Conservation (phyloP, 306 rosid genomes). For the Cucumis cinereus region DNA sequence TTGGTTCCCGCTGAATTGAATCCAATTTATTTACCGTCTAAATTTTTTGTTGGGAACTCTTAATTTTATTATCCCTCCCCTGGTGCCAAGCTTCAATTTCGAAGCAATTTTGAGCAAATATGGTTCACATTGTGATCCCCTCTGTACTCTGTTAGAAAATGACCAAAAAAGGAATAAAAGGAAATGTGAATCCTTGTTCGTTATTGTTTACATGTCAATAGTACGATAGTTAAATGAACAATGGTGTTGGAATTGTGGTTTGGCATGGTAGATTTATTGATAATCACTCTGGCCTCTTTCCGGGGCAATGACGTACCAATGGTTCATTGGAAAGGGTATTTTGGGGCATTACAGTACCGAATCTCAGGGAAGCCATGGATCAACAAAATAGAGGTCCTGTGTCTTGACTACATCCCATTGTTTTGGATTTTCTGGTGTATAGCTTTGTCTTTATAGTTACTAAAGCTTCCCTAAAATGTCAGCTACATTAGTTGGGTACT, state of each 20-base stretch:
- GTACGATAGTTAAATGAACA: slow-evolving; percentile 60
- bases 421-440: slow-evolving; percentile 54
- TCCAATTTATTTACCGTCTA: slow-evolving; percentile 24
- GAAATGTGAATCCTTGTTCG: background rate
- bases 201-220: slow-evolving; percentile 47
- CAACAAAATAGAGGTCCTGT: slow-evolving; percentile 56
- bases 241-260: slow-evolving; percentile 30
- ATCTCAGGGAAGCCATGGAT: slow-evolving; percentile 62
- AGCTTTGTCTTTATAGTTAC: slow-evolving; percentile 14
- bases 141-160: background rate
- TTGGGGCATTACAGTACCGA: slow-evolving; percentile 60
- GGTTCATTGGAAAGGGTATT: slow-evolving; percentile 28
- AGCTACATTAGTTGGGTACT: background rate
- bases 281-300: slow-evolving; percentile 71
- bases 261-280: slow-evolving; percentile 28
- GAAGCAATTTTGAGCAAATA: background rate
- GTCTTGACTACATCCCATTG: slow-evolving; percentile 55
- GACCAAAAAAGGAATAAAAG: background rate
- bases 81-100: slow-evolving; percentile 17
- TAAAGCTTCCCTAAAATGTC: background rate
- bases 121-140: background rate
- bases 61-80: slow-evolving; percentile 29
- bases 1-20: slow-evolving; percentile 19
- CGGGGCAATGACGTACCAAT: slow-evolving; percentile 52
- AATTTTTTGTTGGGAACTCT: slow-evolving; percentile 26